These are phyloP conservation scores for Trichosporon asahii DNA, from an alignment of 1,284 basidiomycete genomes.

Conservation along the genomic window DNA sequence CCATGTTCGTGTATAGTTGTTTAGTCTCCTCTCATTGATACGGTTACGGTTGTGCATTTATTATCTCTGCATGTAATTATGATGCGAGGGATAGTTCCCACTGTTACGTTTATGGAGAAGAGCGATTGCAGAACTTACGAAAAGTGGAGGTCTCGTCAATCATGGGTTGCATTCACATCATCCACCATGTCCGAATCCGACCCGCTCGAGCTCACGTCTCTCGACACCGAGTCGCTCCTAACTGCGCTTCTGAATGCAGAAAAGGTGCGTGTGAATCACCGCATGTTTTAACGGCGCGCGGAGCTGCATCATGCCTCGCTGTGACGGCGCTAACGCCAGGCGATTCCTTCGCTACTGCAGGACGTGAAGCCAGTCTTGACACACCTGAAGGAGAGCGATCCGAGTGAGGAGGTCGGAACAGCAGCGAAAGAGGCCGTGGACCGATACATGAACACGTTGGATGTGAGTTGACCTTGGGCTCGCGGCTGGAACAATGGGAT, in stretches of 20 bases:
- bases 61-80: slow-evolving; percentile 4
- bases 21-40: background rate
- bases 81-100: background rate
- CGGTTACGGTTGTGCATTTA: background rate
- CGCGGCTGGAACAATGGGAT: background rate
- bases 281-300: too few relatives aligned
- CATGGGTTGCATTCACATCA: background rate
- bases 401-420: slow-evolving; percentile 29
- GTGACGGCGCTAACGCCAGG: slow-evolving; percentile 22
- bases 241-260: slow-evolving; percentile 40
- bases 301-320: too few relatives aligned
- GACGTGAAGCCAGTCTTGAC: slow-evolving; percentile 43
- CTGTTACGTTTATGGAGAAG: too few relatives aligned
- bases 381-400: slow-evolving; percentile 26
- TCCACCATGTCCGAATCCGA: slow-evolving; percentile 20
- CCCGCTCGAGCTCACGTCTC: slow-evolving; percentile 39
- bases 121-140: too few relatives aligned
- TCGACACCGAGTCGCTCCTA: slow-evolving; percentile 43
- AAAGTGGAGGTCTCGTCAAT: background rate
- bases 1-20: background rate
- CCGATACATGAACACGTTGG: slow-evolving; percentile 40
- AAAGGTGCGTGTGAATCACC: slow-evolving; percentile 28
- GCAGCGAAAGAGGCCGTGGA: slow-evolving; percentile 35
- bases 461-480: slow-evolving; percentile 33
- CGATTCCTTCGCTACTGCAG: slow-evolving; percentile 39